Evolutionary conservation across 208 protist species (phyloP).

Genomic region (Herpetomonas samuelpessoai): DNA sequence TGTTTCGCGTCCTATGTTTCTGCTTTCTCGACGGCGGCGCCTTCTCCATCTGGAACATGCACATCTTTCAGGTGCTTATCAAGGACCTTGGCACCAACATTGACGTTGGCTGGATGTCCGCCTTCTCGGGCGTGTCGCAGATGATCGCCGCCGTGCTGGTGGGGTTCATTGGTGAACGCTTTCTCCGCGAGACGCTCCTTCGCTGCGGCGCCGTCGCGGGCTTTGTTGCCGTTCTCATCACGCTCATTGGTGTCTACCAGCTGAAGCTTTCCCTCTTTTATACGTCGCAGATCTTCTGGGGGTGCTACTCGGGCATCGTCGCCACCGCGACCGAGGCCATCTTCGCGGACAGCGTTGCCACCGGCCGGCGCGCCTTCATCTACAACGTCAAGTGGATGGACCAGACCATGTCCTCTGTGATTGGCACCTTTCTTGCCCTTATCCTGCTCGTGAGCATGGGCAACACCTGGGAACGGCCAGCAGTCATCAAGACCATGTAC

Average conservation of each 20-base stretch:
- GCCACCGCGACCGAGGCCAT: constrained; percentile 52
- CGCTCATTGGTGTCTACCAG: constrained; percentile 2
- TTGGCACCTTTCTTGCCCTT: constrained; percentile 37
- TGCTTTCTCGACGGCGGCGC: constrained; percentile 42
- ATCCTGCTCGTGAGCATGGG: constrained; percentile 29
- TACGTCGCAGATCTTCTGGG: constrained; percentile 35
- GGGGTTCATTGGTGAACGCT: constrained; percentile 15
- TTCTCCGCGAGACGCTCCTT: constrained; percentile 22
- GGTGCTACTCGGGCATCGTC: constrained; percentile 34
- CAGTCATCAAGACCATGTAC: constrained; percentile 27
- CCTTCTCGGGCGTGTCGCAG: constrained; percentile 32
- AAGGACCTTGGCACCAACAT: constrained; percentile 17
- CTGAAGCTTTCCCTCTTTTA: constrained; percentile 2
- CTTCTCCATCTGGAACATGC: constrained; percentile 46
- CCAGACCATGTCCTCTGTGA: constrained; percentile 44
- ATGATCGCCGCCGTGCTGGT: constrained; percentile 28
- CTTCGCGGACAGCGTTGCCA: constrained; percentile 57
- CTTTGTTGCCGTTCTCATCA: constrained; percentile 18
- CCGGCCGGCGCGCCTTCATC: constrained; percentile 28
- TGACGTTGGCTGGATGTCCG: constrained; percentile 26
- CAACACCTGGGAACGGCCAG: constrained; percentile 31
- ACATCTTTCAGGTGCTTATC: constrained; percentile 44
- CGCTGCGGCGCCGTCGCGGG: constrained; percentile 23
- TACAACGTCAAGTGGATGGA: constrained; percentile 78
- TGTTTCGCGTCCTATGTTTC: constrained; percentile 13